phyloP scores from a whole-genome alignment of 2,329 filamentous ascomycete species.

The Venturiaceae sp. region DNA sequence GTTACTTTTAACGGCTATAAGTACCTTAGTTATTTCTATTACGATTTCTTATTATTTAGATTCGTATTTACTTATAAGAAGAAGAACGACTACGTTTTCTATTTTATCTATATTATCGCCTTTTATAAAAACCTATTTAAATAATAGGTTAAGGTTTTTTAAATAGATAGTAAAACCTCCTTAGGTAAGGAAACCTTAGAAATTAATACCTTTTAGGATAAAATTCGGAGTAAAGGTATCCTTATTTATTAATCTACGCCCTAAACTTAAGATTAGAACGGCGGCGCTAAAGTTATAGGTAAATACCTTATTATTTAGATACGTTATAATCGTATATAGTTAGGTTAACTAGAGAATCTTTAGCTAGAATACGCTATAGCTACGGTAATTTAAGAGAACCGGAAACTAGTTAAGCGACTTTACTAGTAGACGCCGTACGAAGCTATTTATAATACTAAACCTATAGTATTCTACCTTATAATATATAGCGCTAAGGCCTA shows the following conservation, averaged over 20 bases:
- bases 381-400: no score
- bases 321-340: no score
- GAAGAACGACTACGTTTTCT: not conserved
- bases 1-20: no score
- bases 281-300: not conserved
- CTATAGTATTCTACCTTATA: not conserved
- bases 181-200: not conserved
- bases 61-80: not conserved
- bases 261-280: not conserved
- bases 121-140: not conserved
- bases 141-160: no score
- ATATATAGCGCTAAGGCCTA: not conserved
- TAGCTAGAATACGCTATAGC: not conserved
- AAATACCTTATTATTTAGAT: no score
- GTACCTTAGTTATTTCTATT: no score
- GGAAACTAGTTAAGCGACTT: not conserved
- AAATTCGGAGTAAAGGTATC: not conserved
- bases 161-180: not conserved
- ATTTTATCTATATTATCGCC: not conserved
- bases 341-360: no score
- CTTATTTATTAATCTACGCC: not conserved
- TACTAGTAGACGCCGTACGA: not conserved
- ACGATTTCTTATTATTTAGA: no score
- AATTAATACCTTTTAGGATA: not conserved
- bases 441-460: not conserved